A percentile compares a stretch with the other conserved stretches of the same genome.
These are phyloP conservation scores for Salvia rosmarinus DNA, from an alignment of 257 asterid species.

Conservation along the genomic window DNA sequence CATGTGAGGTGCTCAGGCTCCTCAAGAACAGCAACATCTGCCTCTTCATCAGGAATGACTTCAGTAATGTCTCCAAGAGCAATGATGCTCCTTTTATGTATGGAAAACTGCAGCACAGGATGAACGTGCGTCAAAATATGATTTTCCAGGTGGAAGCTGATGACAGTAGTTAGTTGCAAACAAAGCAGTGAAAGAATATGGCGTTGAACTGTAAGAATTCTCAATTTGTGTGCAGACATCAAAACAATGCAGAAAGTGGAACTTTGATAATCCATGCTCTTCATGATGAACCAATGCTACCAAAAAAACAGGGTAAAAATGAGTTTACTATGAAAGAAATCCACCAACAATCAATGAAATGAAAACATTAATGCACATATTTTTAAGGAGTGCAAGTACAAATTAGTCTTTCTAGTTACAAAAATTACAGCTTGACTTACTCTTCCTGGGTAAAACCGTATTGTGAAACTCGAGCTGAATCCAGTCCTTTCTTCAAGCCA, in stretches of 20 bases:
- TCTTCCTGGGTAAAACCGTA: constrained; percentile 89
- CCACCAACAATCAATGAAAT: not conserved
- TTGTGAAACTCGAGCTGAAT: constrained; percentile 50
- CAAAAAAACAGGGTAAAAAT: not conserved
- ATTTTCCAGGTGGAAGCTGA: not conserved
- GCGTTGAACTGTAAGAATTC: constrained; percentile 19
- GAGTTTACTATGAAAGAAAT: constrained; percentile 19
- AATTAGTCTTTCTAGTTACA: not conserved
- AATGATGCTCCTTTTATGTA: constrained; percentile 86
- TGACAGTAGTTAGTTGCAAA: not conserved
- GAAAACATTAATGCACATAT: not conserved
- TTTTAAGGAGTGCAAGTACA: not conserved
- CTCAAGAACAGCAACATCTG: constrained; percentile 96
- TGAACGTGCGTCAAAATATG: not conserved
- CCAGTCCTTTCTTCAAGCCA: constrained; percentile 94
- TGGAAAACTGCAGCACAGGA: constrained; percentile 66
- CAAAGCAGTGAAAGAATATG: constrained; percentile 25
- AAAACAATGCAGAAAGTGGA: constrained; percentile 6
- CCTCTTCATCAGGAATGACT: constrained; percentile 86
- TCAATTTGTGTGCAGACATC: not conserved
- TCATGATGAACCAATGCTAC: constrained; percentile 14
- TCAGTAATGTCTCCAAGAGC: constrained; percentile 92
- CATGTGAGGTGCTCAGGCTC: constrained; percentile 99
- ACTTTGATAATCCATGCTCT: constrained; percentile 4
- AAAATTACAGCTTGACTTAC: constrained; percentile 49